phyloP scores from a whole-genome alignment of 1,284 basidiomycete species.

The Puccinia hordei region DNA sequence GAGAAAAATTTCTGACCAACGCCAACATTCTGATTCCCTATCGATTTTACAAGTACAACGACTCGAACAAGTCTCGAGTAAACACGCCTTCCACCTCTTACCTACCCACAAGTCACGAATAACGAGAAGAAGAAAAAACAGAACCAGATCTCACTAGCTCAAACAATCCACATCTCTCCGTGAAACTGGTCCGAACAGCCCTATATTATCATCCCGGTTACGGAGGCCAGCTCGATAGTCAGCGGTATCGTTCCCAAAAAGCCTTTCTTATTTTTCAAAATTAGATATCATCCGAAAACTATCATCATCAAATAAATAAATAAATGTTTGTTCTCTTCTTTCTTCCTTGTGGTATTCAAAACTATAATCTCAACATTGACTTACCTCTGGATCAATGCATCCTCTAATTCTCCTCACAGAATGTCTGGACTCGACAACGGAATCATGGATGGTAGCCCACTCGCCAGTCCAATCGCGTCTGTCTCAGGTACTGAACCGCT shows the following conservation, averaged over 20 bases:
- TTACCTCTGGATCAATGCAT: background rate
- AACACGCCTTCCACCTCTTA: background rate
- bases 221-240: background rate
- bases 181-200: background rate
- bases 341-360: background rate
- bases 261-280: background rate
- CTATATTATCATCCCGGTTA: background rate
- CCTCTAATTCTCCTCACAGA: background rate
- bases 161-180: background rate
- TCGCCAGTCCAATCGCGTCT: slow-evolving; percentile 34
- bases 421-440: slow-evolving; percentile 26
- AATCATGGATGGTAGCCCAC: slow-evolving; percentile 16
- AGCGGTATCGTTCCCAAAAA: background rate
- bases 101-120: background rate
- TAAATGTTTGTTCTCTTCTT: background rate
- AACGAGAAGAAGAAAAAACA: background rate
- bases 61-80: background rate
- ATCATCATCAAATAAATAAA: background rate
- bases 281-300: background rate
- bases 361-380: background rate
- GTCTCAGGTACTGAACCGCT: slow-evolving; percentile 25
- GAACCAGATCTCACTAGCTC: no score
- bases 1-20: background rate
- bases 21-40: background rate
- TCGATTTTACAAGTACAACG: background rate